Conservation (phyloP, 768 basidiomycete species). For the Mycena amicta region DNA sequence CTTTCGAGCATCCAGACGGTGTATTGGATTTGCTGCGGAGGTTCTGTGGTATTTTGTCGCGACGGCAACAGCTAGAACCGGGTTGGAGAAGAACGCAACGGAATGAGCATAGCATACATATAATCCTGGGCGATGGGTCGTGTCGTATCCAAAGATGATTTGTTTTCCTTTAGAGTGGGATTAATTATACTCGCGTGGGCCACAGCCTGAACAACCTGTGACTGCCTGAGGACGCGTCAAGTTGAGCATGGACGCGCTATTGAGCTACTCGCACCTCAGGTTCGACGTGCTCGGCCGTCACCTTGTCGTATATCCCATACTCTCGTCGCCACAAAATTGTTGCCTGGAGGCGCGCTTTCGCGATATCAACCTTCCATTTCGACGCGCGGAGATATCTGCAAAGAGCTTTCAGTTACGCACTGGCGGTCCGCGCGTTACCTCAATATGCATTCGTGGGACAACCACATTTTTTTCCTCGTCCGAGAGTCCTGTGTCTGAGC, state of each 20-base stretch:
- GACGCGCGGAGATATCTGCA: slow-evolving; percentile 73
- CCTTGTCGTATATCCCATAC: slow-evolving; percentile 66
- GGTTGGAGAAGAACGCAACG: not conserved
- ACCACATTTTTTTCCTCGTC: slow-evolving; percentile 81
- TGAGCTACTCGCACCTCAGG: slow-evolving; percentile 57
- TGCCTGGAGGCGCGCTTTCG: slow-evolving; percentile 67
- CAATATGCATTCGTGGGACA: slow-evolving; percentile 75
- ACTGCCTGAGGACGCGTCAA: slow-evolving; percentile 49
- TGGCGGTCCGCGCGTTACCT: slow-evolving; percentile 38
- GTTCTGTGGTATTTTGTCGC: slow-evolving; percentile 76
- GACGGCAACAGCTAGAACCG: not conserved
- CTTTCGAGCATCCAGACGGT: slow-evolving; percentile 81
- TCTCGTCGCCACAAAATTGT: slow-evolving; percentile 83
- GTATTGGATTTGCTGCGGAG: slow-evolving; percentile 69
- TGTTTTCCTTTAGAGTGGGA: too few species aligned
- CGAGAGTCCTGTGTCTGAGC: slow-evolving; percentile 47
- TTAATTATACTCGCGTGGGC: too few species aligned
- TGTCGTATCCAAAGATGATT: slow-evolving; percentile 77
- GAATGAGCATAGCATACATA: slow-evolving; percentile 64
- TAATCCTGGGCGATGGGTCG: slow-evolving; percentile 60
- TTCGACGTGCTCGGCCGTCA: slow-evolving; percentile 67
- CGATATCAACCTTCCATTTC: slow-evolving; percentile 66
- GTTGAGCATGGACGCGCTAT: not conserved
- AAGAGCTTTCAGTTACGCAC: not conserved
- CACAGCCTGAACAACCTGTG: too few species aligned